Evolutionary conservation across 495 filamentous ascomycete species (phyloP).

Genomic region (Aspergillus bridgeri): DNA sequence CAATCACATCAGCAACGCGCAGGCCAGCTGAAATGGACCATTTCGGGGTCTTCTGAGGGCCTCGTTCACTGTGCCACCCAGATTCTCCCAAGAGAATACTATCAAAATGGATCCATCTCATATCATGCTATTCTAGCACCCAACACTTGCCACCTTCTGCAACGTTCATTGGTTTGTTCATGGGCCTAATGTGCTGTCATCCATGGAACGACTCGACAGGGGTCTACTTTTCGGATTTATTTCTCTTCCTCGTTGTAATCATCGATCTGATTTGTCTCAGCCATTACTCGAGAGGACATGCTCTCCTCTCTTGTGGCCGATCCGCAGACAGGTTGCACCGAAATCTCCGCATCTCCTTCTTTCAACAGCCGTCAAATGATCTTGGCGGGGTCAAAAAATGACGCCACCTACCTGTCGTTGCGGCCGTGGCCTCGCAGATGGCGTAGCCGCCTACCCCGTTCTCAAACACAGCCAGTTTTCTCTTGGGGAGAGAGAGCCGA

Average conservation of each 20-base stretch:
- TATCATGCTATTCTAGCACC: neutral
- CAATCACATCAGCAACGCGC: neutral
- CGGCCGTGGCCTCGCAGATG: neutral
- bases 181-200: neutral
- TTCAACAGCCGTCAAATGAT: constrained; percentile 9
- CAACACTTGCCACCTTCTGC: neutral
- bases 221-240: neutral
- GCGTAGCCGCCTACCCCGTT: neutral
- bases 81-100: neutral
- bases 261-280: neutral
- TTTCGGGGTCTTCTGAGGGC: neutral
- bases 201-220: constrained; percentile 1
- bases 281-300: neutral
- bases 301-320: constrained; percentile 6
- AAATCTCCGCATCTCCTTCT: constrained; percentile 16
- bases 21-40: neutral
- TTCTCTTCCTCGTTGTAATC: neutral
- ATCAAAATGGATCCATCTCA: neutral
- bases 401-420: constrained; percentile 15
- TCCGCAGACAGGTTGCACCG: constrained; percentile 11
- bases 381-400: constrained; percentile 15
- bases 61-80: neutral
- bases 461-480: neutral
- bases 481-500: neutral
- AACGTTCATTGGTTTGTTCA: neutral